Evolutionary conservation across 768 basidiomycete species (phyloP).

Genomic region (Tubosaeta brunneosetosa): DNA sequence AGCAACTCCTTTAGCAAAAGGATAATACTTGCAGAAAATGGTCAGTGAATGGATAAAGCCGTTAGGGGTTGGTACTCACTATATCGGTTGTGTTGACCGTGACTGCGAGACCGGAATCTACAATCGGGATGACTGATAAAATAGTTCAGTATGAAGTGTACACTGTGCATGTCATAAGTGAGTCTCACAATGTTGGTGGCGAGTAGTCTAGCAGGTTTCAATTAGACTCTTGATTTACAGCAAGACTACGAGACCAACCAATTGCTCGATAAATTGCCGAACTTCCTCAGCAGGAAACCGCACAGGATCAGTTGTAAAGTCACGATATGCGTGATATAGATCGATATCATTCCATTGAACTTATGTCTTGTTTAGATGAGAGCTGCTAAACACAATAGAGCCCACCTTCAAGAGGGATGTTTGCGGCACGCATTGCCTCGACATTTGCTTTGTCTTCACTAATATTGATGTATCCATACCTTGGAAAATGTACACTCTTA

Average conservation of each 20-base stretch:
- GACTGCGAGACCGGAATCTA: constrained; percentile 59
- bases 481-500: not conserved
- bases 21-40: constrained; percentile 48
- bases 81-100: constrained; percentile 56
- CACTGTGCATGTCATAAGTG: not conserved
- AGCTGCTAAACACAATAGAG: not conserved
- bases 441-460: constrained; percentile 55
- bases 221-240: too few relatives aligned
- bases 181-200: too few relatives aligned
- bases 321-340: constrained; percentile 61
- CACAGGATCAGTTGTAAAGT: constrained; percentile 66
- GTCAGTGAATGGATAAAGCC: not conserved
- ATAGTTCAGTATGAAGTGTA: not conserved
- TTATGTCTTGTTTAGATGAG: constrained; percentile 17
- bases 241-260: too few relatives aligned
- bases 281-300: constrained; percentile 55
- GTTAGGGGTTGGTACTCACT: constrained; percentile 36
- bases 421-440: constrained; percentile 55
- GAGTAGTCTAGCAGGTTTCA: too few relatives aligned
- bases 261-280: constrained; percentile 46
- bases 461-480: constrained; percentile 49
- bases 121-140: constrained; percentile 60
- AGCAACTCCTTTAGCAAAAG: constrained; percentile 59
- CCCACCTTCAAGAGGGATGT: constrained; percentile 72
- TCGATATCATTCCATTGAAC: constrained; percentile 82